Conservation (phyloP, 768 basidiomycete species). For the Mycena filopes region DNA sequence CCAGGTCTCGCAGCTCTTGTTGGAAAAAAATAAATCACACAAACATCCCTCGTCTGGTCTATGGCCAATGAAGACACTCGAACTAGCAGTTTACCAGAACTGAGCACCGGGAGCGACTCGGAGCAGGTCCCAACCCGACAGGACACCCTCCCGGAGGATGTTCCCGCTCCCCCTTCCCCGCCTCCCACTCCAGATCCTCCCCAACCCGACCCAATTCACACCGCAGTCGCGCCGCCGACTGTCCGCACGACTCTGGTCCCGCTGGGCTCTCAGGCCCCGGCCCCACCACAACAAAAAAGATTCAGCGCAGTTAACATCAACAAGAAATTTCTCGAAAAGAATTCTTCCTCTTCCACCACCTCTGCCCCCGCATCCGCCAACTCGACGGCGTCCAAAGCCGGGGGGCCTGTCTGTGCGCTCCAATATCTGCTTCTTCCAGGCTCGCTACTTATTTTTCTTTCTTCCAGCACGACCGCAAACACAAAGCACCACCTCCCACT, state of each 20-base stretch:
- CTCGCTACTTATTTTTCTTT: slow-evolving; percentile 22
- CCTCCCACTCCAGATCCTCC: slow-evolving; percentile 3
- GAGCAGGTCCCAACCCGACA: not conserved
- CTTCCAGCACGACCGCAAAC: slow-evolving; percentile 65
- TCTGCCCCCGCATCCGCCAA: slow-evolving; percentile 55
- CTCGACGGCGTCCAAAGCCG: slow-evolving; percentile 59
- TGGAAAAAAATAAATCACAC: not conserved
- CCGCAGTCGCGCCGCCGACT: slow-evolving; percentile 27
- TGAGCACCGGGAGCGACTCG: slow-evolving; percentile 41
- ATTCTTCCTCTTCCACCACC: slow-evolving; percentile 63
- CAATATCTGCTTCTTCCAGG: slow-evolving; percentile 3
- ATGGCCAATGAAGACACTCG: slow-evolving; percentile 76
- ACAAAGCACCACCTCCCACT: slow-evolving; percentile 69
- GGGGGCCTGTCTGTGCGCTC: slow-evolving; percentile 63
- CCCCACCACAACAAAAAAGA: slow-evolving; percentile 73
- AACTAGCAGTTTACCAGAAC: slow-evolving; percentile 56
- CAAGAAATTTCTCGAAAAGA: slow-evolving; percentile 97
- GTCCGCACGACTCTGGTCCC: slow-evolving; percentile 59
- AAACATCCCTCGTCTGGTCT: slow-evolving; percentile 51
- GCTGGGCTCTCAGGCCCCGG: slow-evolving; percentile 51
- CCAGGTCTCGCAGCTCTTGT: slow-evolving; percentile 3
- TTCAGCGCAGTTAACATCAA: slow-evolving; percentile 93
- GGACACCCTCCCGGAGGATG: slow-evolving; percentile 6
- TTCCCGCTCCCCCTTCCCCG: slow-evolving; percentile 13
- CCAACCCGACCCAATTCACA: slow-evolving; percentile 19